Percentiles rank a stretch among this genome's conserved stretches.
phyloP scores from a whole-genome alignment of 192 early-diverging fungal genomes.

The Lunasporangiospora selenospora region DNA sequence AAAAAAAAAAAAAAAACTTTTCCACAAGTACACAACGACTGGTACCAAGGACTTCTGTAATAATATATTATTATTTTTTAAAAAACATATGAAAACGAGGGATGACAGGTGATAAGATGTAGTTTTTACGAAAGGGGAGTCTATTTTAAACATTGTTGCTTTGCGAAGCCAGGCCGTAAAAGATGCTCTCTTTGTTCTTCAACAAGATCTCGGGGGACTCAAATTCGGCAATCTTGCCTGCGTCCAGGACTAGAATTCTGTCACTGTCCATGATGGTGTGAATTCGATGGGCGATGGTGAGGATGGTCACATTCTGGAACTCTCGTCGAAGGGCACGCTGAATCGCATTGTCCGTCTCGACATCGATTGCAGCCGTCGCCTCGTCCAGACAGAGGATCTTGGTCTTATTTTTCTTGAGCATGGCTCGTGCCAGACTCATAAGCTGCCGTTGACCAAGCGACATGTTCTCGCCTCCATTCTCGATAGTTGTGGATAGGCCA shows the following conservation, averaged over 20 bases:
- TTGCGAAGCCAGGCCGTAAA: slow-evolving; percentile 5
- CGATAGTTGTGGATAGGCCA: slow-evolving; percentile 31
- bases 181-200: slow-evolving; percentile 6
- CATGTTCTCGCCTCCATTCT: slow-evolving; percentile 18
- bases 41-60: no score
- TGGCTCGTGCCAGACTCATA: slow-evolving; percentile 64
- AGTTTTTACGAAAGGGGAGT: no score
- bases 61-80: no score
- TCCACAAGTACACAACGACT: no score
- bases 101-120: no score
- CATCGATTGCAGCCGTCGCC: slow-evolving; percentile 71
- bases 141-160: slow-evolving; percentile 4
- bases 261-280: slow-evolving; percentile 70
- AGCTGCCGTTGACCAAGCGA: slow-evolving; percentile 67
- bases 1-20: no score
- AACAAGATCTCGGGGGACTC: slow-evolving; percentile 66
- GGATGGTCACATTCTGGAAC: slow-evolving; percentile 29
- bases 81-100: no score
- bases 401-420: slow-evolving; percentile 55
- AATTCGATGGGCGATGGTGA: slow-evolving; percentile 79
- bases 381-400: slow-evolving; percentile 70
- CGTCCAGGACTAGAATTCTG: slow-evolving; percentile 77
- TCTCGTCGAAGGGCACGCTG: slow-evolving; percentile 14
- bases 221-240: slow-evolving; percentile 70
- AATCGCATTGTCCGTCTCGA: slow-evolving; percentile 63